phyloP scores from a whole-genome alignment of 2,329 filamentous ascomycete species.

The Cryphonectria japonica region DNA sequence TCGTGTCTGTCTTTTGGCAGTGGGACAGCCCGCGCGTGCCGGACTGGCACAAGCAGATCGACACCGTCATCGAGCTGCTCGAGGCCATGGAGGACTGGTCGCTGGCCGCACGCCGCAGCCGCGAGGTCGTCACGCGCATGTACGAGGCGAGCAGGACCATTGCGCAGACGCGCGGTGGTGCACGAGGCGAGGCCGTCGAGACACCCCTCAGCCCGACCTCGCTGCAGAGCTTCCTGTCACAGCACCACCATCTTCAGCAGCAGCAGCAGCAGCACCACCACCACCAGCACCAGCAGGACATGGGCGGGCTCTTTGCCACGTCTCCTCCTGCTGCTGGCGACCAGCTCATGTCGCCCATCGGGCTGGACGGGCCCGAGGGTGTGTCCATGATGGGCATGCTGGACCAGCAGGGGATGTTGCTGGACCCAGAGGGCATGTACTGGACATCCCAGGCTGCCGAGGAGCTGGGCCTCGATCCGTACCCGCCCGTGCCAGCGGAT shows the following conservation, averaged over 20 bases:
- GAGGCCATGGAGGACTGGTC: slow-evolving; percentile 69
- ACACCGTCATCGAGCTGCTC: slow-evolving; percentile 62
- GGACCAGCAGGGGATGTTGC: slow-evolving; percentile 55
- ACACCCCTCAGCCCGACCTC: slow-evolving; percentile 22
- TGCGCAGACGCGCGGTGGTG: slow-evolving; percentile 37
- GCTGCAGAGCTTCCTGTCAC: slow-evolving; percentile 23
- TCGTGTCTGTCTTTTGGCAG: slow-evolving; percentile 76
- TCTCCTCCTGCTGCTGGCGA: slow-evolving; percentile 26
- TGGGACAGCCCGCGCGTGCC: slow-evolving; percentile 51
- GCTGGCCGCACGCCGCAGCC: slow-evolving; percentile 62
- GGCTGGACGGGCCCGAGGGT: slow-evolving; percentile 52
- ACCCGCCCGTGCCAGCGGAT: slow-evolving; percentile 36
- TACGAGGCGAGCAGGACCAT: slow-evolving; percentile 58
- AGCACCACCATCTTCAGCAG: background rate
- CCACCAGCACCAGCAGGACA: background rate
- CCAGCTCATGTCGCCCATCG: slow-evolving; percentile 55
- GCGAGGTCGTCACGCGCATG: slow-evolving; percentile 66
- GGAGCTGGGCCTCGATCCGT: slow-evolving; percentile 34
- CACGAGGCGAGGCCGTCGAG: background rate
- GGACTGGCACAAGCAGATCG: slow-evolving; percentile 61
- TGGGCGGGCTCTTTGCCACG: slow-evolving; percentile 23
- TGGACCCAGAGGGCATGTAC: slow-evolving; percentile 61
- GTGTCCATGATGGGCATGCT: slow-evolving; percentile 57
- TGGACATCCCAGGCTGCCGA: slow-evolving; percentile 50
- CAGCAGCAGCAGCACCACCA: background rate